Evolutionary conservation across 257 asterid genomes (phyloP).

Genomic region (Solanum appendiculatum): DNA sequence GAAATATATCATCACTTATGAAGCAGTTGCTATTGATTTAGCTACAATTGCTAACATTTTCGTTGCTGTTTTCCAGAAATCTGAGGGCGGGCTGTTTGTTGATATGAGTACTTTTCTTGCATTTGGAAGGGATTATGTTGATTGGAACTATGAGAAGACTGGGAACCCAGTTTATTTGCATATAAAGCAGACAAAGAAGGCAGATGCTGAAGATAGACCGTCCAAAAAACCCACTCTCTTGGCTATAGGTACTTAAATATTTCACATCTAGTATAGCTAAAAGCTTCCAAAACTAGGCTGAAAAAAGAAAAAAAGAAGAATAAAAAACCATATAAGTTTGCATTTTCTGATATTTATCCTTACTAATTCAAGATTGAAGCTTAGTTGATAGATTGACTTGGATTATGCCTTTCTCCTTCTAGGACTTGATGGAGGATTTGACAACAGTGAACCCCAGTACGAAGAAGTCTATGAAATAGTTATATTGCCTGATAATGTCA

Average conservation of each 20-base stretch:
- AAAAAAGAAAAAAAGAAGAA: not conserved
- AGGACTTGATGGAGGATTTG: constrained; percentile 94
- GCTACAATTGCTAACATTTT: not conserved
- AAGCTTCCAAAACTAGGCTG: not conserved
- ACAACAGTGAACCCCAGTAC: constrained; percentile 62
- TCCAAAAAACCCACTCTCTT: constrained; percentile 86
- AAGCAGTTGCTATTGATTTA: not conserved
- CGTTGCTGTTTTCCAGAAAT: constrained; percentile 40
- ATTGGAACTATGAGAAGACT: constrained; percentile 87
- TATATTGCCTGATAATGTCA: constrained; percentile 62
- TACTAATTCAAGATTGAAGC: not conserved
- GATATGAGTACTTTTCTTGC: constrained; percentile 91
- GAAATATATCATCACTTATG: not conserved
- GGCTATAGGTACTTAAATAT: constrained; percentile 59
- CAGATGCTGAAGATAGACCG: constrained; percentile 80
- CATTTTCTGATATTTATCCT: not conserved
- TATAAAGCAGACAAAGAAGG: constrained; percentile 59
- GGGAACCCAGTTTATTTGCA: constrained; percentile 87
- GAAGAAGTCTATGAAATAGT: constrained; percentile 68
- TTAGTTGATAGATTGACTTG: not conserved
- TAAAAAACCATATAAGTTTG: not conserved
- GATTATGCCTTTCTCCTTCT: constrained; percentile 9
- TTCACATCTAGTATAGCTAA: not conserved
- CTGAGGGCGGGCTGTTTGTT: constrained; percentile 83
- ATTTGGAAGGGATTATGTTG: constrained; percentile 83